Base-by-base conservation (phyloP, 2,329 filamentous ascomycete genomes). In the Didymellaceae sp. region DNA sequence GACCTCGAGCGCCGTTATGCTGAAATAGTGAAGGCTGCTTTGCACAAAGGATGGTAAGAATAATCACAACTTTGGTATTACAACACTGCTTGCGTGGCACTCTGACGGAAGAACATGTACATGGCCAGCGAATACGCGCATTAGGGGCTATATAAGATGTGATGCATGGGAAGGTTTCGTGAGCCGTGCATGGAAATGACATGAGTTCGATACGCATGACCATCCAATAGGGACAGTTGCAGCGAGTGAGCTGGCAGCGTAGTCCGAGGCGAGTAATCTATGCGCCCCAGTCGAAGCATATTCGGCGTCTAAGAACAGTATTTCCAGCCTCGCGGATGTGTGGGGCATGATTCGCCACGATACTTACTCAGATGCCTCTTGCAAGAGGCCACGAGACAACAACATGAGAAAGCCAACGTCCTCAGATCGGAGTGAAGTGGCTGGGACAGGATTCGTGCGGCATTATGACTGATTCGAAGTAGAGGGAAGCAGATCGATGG, bases 71-170 rank as follows among this genome's bases (percentile, higher is more conserved):
- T 50, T 58, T 61, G 54, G 61, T 57, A 66, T 63, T 62, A 59
- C 45, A 49, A 46, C 59, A 62, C 53, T 70, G 69, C 65, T 69
- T 68, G 68, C 70, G 71, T 72, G 67, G 72, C 69, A 71, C 67
- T 61, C 58, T 54, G 60, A 64, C 56, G 55, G 55, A 60, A 54
- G 61, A 70, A 62, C 60, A 61, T 63, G 58, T 61, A 62, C 48
- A 64, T 54, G 52, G 42, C 58, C 54, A 59, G 58, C 58, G 58
- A 58, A 63, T 64, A 70, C 62, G 68, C 67, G 67, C 59, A 62
- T 62, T 58, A 63, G 49, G 57, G 63, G 54, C 63, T 71, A 72
- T 70, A 72, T 70, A 71, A 63, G 47, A 62, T 52, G 55, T 55
- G 58, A 58, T 62, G 59, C 52, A 57, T 55, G 50, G 58, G 49